Conservation (phyloP, 2,329 filamentous ascomycete genomes). For the Arthrobotrys entomopaga region DNA sequence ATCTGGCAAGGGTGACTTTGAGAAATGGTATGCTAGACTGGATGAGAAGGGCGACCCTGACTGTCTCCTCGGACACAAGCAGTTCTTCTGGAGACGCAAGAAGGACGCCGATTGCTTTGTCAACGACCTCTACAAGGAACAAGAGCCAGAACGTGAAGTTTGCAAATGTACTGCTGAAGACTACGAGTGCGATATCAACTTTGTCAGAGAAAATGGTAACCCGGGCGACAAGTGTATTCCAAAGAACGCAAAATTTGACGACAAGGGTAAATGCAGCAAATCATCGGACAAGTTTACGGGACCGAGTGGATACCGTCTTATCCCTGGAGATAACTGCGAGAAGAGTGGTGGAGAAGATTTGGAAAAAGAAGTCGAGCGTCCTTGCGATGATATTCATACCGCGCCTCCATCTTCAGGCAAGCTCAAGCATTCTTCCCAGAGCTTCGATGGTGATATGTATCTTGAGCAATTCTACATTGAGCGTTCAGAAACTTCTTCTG, state of each 20-base stretch:
- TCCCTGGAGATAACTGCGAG: slow-evolving; percentile 82
- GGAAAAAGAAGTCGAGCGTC: slow-evolving; percentile 77
- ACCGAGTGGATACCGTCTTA: slow-evolving; percentile 89
- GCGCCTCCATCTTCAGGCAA: slow-evolving; percentile 73
- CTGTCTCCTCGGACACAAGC: slow-evolving; percentile 96
- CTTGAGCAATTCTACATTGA: slow-evolving; percentile 79
- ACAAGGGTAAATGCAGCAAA: slow-evolving; percentile 80
- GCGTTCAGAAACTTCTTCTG: slow-evolving; percentile 72
- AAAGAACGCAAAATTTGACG: slow-evolving; percentile 62
- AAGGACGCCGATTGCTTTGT: slow-evolving; percentile 89
- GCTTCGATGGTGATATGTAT: slow-evolving; percentile 59
- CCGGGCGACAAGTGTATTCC: slow-evolving; percentile 73
- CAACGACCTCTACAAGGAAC: slow-evolving; percentile 83
- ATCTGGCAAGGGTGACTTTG: slow-evolving; percentile 66
- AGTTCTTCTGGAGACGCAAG: slow-evolving; percentile 85
- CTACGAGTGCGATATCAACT: slow-evolving; percentile 98
- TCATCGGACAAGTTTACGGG: slow-evolving; percentile 80
- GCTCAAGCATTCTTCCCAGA: slow-evolving; percentile 63
- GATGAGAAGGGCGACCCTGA: slow-evolving; percentile 82
- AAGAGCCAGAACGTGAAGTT: slow-evolving; percentile 73
- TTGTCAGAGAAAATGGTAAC: slow-evolving; percentile 73
- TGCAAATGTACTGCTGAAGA: slow-evolving; percentile 86
- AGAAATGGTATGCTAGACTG: slow-evolving; percentile 85
- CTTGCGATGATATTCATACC: slow-evolving; percentile 73
- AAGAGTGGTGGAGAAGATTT: slow-evolving; percentile 76